Percentiles rank a stretch among this genome's conserved stretches.
These are phyloP conservation scores for Populus ilicifolia DNA, from an alignment of 345 rosid genomes.

Conservation along the genomic window DNA sequence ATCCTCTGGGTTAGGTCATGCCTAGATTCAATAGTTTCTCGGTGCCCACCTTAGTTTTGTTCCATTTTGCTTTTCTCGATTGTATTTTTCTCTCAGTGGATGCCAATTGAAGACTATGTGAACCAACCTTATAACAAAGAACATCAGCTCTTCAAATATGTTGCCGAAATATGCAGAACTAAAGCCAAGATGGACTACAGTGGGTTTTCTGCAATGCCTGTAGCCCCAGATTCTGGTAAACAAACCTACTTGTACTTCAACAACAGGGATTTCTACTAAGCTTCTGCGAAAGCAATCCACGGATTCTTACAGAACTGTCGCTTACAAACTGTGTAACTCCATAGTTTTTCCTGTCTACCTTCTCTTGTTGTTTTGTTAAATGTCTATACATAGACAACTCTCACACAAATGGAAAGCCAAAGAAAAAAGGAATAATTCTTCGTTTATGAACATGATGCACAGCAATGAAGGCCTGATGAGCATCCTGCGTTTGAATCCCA, in stretches of 20 bases:
- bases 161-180: constrained; percentile 55
- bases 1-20: background rate
- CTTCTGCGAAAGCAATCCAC: too few relatives aligned
- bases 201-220: constrained; percentile 52
- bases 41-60: background rate
- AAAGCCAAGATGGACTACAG: constrained; percentile 39
- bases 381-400: too few relatives aligned
- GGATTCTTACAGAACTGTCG: too few relatives aligned
- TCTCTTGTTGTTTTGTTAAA: too few relatives aligned
- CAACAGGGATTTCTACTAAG: constrained; percentile 20
- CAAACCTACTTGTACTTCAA: constrained; percentile 47
- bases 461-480: too few relatives aligned
- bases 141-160: constrained; percentile 42
- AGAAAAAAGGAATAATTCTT: too few relatives aligned
- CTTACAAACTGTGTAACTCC: too few relatives aligned
- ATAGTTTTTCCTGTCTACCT: too few relatives aligned
- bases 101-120: constrained; percentile 63
- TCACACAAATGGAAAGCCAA: too few relatives aligned
- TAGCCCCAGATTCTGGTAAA: constrained; percentile 44
- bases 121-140: constrained; percentile 46
- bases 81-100: constrained; percentile 47
- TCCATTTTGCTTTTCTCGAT: background rate
- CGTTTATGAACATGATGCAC: too few relatives aligned
- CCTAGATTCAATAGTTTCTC: background rate
- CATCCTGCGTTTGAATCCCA: too few relatives aligned